A percentile compares a stretch with the other conserved stretches of the same genome.
These are phyloP conservation scores for Debaryomyces singareniensis DNA, from an alignment of 1,139 yeast genomes.

Conservation along the genomic window DNA sequence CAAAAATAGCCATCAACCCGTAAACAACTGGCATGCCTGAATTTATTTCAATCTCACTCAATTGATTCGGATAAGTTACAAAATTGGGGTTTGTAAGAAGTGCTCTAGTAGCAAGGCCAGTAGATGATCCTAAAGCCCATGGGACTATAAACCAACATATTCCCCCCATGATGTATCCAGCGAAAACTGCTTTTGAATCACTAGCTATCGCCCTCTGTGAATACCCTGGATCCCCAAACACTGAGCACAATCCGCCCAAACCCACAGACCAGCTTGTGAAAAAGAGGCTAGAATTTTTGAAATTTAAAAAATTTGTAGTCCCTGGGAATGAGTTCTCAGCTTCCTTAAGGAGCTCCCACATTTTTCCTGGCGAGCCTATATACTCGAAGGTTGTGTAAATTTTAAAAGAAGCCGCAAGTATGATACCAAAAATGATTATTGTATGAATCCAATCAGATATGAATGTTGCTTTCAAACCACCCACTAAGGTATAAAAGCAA, in stretches of 20 bases:
- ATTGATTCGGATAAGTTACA: constrained; percentile 24
- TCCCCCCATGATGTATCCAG: constrained; percentile 32
- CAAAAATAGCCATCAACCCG: constrained; percentile 19
- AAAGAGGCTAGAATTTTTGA: constrained; percentile 28
- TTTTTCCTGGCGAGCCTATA: constrained; percentile 17
- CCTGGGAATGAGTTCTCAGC: constrained; percentile 13
- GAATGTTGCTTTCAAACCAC: constrained; percentile 37
- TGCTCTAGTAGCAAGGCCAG: constrained; percentile 21
- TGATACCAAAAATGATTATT: constrained; percentile 21
- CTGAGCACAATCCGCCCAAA: constrained; percentile 22
- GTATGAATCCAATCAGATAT: constrained; percentile 31
- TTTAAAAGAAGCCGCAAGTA: constrained; percentile 11
- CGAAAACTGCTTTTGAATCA: constrained; percentile 24
- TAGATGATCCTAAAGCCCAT: constrained; percentile 25
- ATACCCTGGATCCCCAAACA: constrained; percentile 22
- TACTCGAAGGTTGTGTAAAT: constrained; percentile 21
- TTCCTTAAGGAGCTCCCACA: constrained; percentile 17
- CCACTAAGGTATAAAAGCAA: constrained; percentile 30
- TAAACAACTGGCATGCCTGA: constrained; percentile 25
- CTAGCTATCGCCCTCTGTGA: constrained; percentile 32
- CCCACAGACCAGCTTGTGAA: constrained; percentile 27
- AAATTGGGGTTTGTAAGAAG: constrained; percentile 17
- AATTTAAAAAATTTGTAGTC: constrained; percentile 28
- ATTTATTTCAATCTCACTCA: constrained; percentile 19
- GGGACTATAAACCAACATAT: constrained; percentile 24